Conservation (phyloP, 306 rosid genomes). For the Prunus armeniaca region DNA sequence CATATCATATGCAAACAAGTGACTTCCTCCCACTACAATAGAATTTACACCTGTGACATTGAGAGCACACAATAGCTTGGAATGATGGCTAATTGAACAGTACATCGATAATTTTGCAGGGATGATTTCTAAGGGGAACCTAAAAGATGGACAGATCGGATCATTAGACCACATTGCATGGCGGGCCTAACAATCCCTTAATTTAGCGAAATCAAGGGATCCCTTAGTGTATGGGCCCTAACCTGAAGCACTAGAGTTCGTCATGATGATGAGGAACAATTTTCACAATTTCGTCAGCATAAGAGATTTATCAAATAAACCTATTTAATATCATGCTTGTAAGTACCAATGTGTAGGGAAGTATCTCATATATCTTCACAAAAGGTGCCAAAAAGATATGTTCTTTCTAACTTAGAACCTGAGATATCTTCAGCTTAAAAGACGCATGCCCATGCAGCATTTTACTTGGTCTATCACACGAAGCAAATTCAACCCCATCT, state of each 20-base stretch:
- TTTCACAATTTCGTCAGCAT: too few relatives aligned
- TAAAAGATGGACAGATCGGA: not conserved
- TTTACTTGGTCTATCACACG: conserved; percentile 64
- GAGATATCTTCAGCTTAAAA: conserved; percentile 93
- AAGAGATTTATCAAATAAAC: not conserved
- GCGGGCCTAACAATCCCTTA: not conserved
- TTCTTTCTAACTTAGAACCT: conserved; percentile 45
- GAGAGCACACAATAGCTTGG: not conserved
- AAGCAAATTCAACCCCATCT: conserved; percentile 79
- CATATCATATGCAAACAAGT: not conserved
- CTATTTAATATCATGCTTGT: not conserved
- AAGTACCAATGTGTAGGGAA: not conserved
- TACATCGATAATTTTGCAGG: not conserved
- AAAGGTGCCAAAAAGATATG: not conserved
- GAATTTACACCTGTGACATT: not conserved
- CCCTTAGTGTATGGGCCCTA: not conserved
- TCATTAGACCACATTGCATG: not conserved
- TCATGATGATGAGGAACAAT: not conserved
- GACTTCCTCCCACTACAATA: not conserved
- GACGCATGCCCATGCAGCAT: conserved; percentile 83
- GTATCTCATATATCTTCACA: not conserved
- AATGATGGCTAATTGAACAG: not conserved
- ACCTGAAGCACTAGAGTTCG: not conserved
- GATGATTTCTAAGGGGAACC: not conserved
- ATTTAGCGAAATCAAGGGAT: not conserved